Base-by-base conservation (phyloP, 371 early-diverging fungal species). In the Rhizopus microsporus region DNA sequence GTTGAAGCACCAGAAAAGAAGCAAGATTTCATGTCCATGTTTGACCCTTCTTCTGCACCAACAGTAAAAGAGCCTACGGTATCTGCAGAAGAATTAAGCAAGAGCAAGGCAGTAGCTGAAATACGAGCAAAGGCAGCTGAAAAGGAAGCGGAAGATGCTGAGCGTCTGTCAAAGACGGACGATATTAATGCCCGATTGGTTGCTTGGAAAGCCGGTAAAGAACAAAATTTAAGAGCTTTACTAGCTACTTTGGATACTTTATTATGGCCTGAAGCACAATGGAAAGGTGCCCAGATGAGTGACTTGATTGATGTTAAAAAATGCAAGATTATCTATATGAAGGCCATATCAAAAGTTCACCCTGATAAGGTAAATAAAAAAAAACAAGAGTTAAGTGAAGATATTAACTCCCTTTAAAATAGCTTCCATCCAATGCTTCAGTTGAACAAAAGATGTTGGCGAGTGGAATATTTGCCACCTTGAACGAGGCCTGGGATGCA, bases 401-500 rank as follows among this genome's bases (percentile, higher is more conserved):
- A 46, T 34, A 42, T 15, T 3, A 35, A 47, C 0, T 30, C n/a
- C 39, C 39, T 15, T 32, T 29, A 37, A 2, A 29, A 13, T 68
- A 83, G 82, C 61, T 82, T 51, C 60, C 60, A 38, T 51, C 68
- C 4, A 59, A 63, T 35, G 69, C 81, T 5, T 84, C 91, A 5
- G 78, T 91, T 12, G 91, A 92, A 62, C 93, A 95, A 48, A 80
- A 81, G 44, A 78, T 96, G 85, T 69, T 96, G 50, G 96, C 97
- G 13, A 88, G 88, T 51, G 82, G 82, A 48, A 89, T 95, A 6
- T 98, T 98, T 69, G 80, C 85, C 58, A 78, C 87, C 1, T 74
- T 98, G 51, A 98, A 97, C 69, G 84, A 90, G 72, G 97, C 95
- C n/a, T 98, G 95, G 95, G 95, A 96, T 63, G 65, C 76, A 5